Percentiles rank a stretch among this genome's conserved stretches.
Evolutionary conservation across 345 rosid genomes (phyloP).

Genomic region (Citrus australasica): DNA sequence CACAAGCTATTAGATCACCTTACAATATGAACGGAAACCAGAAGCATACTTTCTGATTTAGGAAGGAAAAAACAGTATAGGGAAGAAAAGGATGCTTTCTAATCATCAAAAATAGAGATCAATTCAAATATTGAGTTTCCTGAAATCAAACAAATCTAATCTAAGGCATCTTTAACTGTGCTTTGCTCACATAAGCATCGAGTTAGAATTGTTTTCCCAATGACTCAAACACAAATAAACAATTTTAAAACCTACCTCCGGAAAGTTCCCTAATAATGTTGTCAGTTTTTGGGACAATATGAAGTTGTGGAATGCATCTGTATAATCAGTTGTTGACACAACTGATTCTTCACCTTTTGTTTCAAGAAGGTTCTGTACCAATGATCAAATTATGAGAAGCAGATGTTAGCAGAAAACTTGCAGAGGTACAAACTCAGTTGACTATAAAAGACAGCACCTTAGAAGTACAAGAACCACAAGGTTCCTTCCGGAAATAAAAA

Average conservation of each 20-base stretch:
- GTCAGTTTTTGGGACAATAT: constrained; percentile 79
- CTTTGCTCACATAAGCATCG: background rate
- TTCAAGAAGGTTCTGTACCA: constrained; percentile 44
- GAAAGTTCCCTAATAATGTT: constrained; percentile 75
- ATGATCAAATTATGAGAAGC: constrained; percentile 13
- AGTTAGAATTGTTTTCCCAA: background rate
- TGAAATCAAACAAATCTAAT: background rate
- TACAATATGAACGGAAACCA: background rate
- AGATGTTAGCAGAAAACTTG: constrained; percentile 5
- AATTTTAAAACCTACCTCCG: constrained; percentile 58
- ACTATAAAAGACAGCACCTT: constrained; percentile 35
- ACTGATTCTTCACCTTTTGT: constrained; percentile 58
- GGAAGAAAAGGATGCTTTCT: no score
- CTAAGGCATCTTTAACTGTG: background rate
- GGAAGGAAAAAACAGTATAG: no score
- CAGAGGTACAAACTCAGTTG: background rate
- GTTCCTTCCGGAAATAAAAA: constrained; percentile 78
- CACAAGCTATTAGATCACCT: background rate
- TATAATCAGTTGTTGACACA: constrained; percentile 55
- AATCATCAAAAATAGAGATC: no score
- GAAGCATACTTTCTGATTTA: no score
- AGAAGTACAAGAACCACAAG: constrained; percentile 52
- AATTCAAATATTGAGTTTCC: no score
- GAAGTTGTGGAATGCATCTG: constrained; percentile 84
- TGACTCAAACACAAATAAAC: background rate